phyloP scores from a whole-genome alignment of 257 asterid genomes.

The Verbascum thapsus region DNA sequence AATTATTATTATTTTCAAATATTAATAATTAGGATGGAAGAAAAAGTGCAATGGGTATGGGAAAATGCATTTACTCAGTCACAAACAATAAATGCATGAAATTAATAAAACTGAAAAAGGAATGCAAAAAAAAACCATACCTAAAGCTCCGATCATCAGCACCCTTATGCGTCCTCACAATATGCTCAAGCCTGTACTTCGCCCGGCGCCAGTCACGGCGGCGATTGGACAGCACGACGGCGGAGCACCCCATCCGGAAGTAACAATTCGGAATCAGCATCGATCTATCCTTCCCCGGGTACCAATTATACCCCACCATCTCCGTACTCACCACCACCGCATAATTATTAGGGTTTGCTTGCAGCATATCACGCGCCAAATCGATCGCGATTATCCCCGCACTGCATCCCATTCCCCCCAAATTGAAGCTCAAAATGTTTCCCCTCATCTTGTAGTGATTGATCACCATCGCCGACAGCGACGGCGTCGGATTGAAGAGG shows the following conservation, averaged over 20 bases:
- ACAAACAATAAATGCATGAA: too few species aligned
- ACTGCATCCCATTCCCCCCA: slow-evolving; percentile 98
- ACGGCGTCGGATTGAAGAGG: slow-evolving; percentile 95
- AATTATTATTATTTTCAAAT: too few species aligned
- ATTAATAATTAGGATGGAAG: too few species aligned
- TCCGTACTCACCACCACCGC: slow-evolving; percentile 92
- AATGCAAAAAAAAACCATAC: slow-evolving; percentile 29
- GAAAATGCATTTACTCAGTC: too few species aligned
- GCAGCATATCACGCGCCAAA: slow-evolving; percentile 87
- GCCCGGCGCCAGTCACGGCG: slow-evolving; percentile 82
- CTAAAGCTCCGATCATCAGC: slow-evolving; percentile 92
- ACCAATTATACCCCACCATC: slow-evolving; percentile 94
- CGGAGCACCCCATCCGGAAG: slow-evolving; percentile 98
- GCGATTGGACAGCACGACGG: slow-evolving; percentile 82
- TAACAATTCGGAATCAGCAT: slow-evolving; percentile 92
- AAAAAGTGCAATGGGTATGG: too few species aligned
- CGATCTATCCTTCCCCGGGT: slow-evolving; percentile 80
- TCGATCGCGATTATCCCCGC: slow-evolving; percentile 81
- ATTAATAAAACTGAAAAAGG: neutral
- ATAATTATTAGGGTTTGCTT: slow-evolving; percentile 74
- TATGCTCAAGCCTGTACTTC: slow-evolving; percentile 80
- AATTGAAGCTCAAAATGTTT: slow-evolving; percentile 75
- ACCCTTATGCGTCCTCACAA: slow-evolving; percentile 92
- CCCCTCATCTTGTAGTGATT: slow-evolving; percentile 96
- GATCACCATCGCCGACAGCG: slow-evolving; percentile 96